Evolutionary conservation across 2,329 filamentous ascomycete genomes (phyloP), one percentile per base, ranked within the genome.

Genomic region (Diaporthe amygdali): DNA sequence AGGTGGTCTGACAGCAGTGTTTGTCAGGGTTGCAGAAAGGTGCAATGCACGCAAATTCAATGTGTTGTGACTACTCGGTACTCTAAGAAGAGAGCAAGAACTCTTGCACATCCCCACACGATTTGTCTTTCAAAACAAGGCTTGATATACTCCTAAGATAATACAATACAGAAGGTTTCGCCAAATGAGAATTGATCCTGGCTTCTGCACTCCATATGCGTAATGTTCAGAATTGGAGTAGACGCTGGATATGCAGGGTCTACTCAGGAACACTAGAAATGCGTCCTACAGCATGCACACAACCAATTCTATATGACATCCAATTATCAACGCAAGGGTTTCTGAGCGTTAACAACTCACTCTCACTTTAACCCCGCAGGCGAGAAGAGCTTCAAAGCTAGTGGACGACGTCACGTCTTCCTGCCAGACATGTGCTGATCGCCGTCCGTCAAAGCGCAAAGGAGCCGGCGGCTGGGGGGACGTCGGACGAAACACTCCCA

Each of bases 401-500:
- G 37, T 39, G 10, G 37, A 37, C 59, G 30, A 49, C 44, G 59
- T 64, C 44, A 49, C 47, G 14, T 25, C 30, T 34, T 12, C 17
- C 30, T 22, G 12, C 17, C 47, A 47, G 41, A 47, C 59, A 25
- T 47, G 30, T 63, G 20, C 12, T 41, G 59, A 22, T 22, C 15
- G 14, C 59, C n/a, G 14, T 25, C 14, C 47, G 59, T 64, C 59
- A 64, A 64, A 64, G 59, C 59, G 59, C 44, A 64, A 64, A 17
- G 30, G n/a, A 20, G 20, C 30, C 14, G 46, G 22, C 20, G 41
- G 59, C 30, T 17, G 25, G 30, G 56, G 54, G 14, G 39, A 49
- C 41, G 44, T 49, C 59, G 30, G 59, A 47, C 59, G 59, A 64
- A 64, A 64, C 59, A 64, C 59, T 20, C 44, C n/a, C 44, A 64